These are phyloP conservation scores for Magnusiomyces suaveolens DNA, from an alignment of 1,139 yeast species.

Conservation along the genomic window DNA sequence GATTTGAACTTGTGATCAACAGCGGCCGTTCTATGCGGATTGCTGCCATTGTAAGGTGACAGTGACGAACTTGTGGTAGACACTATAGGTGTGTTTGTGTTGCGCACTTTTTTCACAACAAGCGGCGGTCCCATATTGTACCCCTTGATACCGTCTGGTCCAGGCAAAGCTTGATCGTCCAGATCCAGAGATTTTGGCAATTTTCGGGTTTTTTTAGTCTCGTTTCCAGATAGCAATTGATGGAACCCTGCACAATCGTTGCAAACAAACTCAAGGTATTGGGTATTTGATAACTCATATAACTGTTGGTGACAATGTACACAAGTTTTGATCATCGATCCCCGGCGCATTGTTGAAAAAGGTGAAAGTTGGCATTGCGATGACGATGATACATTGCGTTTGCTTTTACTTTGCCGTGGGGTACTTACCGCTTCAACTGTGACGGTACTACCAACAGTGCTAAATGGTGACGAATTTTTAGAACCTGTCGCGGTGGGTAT, in stretches of 20 bases:
- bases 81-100: neutral
- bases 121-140: neutral
- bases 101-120: neutral
- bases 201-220: neutral
- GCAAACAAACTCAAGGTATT: slow-evolving; percentile 9
- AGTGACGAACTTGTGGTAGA: too few relatives aligned
- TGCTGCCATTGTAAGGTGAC: too few relatives aligned
- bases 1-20: too few relatives aligned
- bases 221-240: neutral
- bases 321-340: slow-evolving; percentile 6
- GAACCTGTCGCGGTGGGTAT: neutral
- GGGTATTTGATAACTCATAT: slow-evolving; percentile 6
- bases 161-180: too few relatives aligned
- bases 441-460: neutral
- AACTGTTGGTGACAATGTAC: slow-evolving; percentile 9
- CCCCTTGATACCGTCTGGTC: neutral
- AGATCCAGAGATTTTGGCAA: neutral
- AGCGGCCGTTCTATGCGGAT: too few relatives aligned
- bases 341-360: slow-evolving; percentile 10
- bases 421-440: neutral
- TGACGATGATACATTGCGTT: slow-evolving; percentile 1
- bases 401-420: neutral
- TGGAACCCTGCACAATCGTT: slow-evolving; percentile 9
- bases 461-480: neutral
- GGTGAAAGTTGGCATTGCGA: slow-evolving; percentile 5